Evolutionary conservation across 306 rosid species (phyloP).

Genomic region (Luffa aegyptiaca): DNA sequence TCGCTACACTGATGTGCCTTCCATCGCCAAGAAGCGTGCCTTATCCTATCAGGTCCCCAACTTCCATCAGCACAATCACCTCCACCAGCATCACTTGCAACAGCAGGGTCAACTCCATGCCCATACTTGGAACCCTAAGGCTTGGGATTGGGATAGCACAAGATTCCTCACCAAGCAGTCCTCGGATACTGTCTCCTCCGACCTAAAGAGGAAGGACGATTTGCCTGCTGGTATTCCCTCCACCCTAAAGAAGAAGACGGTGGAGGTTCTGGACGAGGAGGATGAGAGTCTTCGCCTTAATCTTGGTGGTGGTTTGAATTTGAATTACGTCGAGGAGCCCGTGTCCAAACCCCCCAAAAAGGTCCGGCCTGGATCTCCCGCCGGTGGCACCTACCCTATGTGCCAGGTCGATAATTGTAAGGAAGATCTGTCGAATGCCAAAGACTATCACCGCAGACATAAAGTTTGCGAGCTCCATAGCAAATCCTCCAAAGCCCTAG

Average conservation of each 20-base stretch:
- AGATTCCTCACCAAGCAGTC: conserved; percentile 39
- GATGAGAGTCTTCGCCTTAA: conserved; percentile 44
- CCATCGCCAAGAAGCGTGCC: conserved; percentile 54
- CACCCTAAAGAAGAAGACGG: neutral
- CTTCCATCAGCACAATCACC: conserved; percentile 14
- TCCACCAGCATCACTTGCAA: neutral
- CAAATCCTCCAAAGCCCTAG: conserved; percentile 60
- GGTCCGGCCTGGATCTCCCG: conserved; percentile 65
- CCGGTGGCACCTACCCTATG: conserved; percentile 47
- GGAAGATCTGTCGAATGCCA: conserved; percentile 69
- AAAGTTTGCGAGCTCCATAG: conserved; percentile 83
- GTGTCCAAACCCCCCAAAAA: conserved; percentile 35
- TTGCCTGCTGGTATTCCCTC: neutral
- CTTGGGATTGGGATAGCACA: conserved; percentile 73
- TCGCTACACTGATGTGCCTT: conserved; percentile 25
- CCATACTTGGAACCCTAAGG: conserved; percentile 49
- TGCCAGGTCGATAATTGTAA: conserved; percentile 84
- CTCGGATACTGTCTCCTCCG: conserved; percentile 12
- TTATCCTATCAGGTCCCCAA: conserved; percentile 29
- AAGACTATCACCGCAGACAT: conserved; percentile 85
- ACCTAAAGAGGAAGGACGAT: conserved; percentile 7
- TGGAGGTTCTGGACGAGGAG: neutral
- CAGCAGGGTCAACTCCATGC: conserved; percentile 10
- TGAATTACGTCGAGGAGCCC: conserved; percentile 18
- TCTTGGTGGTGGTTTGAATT: conserved; percentile 34